Percentiles rank a stretch among this genome's conserved stretches.
Conservation (phyloP, 2,329 filamentous ascomycete species). For the Fusarium piperis region DNA sequence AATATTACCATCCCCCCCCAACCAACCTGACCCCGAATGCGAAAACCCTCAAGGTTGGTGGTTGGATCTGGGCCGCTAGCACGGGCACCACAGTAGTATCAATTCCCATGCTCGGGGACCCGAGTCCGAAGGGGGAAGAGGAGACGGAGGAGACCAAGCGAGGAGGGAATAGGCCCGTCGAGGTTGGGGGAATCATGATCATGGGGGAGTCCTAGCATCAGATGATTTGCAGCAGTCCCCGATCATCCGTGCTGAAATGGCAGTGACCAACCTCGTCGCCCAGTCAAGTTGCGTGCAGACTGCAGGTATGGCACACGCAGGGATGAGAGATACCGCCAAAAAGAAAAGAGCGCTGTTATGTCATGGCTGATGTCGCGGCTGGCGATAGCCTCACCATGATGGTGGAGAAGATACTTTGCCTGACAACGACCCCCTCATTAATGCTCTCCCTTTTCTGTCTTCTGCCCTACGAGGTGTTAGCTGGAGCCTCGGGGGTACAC, state of each 20-base stretch:
- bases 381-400: conserved; percentile 6
- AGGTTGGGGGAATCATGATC: conserved; percentile 3
- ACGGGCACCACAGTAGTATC: conserved; percentile 6
- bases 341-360: neutral
- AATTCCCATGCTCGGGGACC: neutral
- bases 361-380: neutral
- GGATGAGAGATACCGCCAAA: neutral
- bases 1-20: neutral
- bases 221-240: neutral
- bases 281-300: neutral
- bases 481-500: neutral
- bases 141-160: conserved; percentile 1
- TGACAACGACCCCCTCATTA: neutral
- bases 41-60: neutral
- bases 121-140: neutral
- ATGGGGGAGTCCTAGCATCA: conserved; percentile 19
- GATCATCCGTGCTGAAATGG: conserved; percentile 1
- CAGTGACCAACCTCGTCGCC: neutral
- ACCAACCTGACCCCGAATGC: neutral
- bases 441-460: neutral
- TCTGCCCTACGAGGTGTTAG: conserved; percentile 10
- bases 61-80: conserved; percentile 9
- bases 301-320: conserved; percentile 9
- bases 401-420: neutral
- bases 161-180: neutral